phyloP scores from a whole-genome alignment of 257 asterid species.

The Nicotiana undulata region DNA sequence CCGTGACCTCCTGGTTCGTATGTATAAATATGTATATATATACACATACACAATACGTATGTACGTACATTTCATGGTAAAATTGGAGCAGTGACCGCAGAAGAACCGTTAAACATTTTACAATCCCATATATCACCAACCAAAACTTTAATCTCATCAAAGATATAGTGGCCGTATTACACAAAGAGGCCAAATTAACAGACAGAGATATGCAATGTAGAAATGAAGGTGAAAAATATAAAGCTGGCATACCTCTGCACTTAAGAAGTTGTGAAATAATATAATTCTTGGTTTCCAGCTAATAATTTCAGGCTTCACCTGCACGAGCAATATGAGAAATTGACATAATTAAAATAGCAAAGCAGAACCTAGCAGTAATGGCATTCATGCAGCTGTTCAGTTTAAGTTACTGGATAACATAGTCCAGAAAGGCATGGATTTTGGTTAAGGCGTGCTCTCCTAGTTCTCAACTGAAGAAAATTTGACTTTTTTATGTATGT shows the following conservation, averaged over 20 bases:
- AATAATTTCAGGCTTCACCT: conserved; percentile 79
- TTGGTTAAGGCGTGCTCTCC: neutral
- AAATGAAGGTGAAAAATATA: neutral
- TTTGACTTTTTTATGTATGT: neutral
- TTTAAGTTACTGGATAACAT: conserved; percentile 1
- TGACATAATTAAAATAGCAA: neutral
- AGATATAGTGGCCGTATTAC: neutral
- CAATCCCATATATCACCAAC: neutral
- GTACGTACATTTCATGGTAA: neutral
- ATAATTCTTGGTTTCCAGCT: conserved; percentile 78
- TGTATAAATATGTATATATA: too few species aligned
- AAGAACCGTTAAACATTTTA: neutral
- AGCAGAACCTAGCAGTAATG: neutral
- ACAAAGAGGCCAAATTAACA: neutral
- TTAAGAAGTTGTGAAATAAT: conserved; percentile 63
- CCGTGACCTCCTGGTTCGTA: too few species aligned
- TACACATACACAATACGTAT: too few species aligned
- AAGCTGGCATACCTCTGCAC: conserved; percentile 52
- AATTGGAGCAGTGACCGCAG: neutral
- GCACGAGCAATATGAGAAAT: conserved; percentile 12
- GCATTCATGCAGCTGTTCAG: neutral
- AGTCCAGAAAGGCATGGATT: neutral
- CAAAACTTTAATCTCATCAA: neutral
- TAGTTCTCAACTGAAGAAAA: neutral
- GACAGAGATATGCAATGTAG: neutral